Base-by-base conservation (phyloP, 2,329 filamentous ascomycete genomes). In the Sporothrix phasma region DNA sequence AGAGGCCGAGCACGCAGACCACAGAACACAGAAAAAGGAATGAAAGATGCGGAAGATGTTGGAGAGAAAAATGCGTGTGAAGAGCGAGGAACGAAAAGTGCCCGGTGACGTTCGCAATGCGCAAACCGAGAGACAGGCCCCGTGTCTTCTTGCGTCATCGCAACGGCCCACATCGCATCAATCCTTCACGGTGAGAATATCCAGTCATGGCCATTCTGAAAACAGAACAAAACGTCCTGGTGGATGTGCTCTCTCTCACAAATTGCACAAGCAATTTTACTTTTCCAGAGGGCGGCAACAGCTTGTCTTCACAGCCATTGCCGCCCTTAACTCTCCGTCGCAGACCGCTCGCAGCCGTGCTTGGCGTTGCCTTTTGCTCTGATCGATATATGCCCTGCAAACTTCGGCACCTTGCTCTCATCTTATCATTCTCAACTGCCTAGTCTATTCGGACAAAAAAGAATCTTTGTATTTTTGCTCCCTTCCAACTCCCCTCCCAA, bases 141-240 rank as follows among this genome's bases (percentile, higher is more conserved):
- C 41, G 39, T 31, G 37, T 59, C 37, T 43, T 43, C 24, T 19
- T 59, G 53, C 54, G 60, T 43, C 19, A 19, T 54, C 37, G 15
- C n/a, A n/a, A 29, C 17, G 37, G 53, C 51, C 34, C 37, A 45
- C 46, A 49, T 41, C 26, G 46, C 68, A 51, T 65, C 47, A 41
- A 56, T 34, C 59, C 61, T 62, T 73, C 79, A 81, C 81, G 84
- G 88, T 91, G 88, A 90, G 86, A 86, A 83, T 83, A 81, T 83
- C 84, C 65, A 65, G 62, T 45, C 82, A 80, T 76, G 80, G 79
- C 78, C 63, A 64, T 61, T 63, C 64, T 64, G 26, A 46, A 34
- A 60, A 79, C 79, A 78, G 79, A 77, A 74, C 74, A 72, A 74
- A 77, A 24, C 24, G 54, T 45, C 19, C 58, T 64, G 75, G 80